Evolutionary conservation across 306 rosid species (phyloP).

Genomic region (Spatholobus suberectus): DNA sequence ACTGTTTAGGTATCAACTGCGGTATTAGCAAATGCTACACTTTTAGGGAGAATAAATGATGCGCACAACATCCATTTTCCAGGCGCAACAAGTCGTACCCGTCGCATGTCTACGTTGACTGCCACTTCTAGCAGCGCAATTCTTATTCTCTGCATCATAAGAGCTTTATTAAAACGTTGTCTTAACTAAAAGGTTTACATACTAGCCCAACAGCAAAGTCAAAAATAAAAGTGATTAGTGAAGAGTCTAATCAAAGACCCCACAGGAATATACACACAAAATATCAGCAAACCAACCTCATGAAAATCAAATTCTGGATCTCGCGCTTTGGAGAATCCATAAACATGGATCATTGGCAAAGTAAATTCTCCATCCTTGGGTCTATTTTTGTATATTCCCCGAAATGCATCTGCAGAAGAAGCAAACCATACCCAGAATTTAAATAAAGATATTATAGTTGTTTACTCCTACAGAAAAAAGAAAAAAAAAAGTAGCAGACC

Average conservation of each 20-base stretch:
- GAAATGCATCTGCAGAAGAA: slow-evolving; percentile 70
- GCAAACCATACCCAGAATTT: slow-evolving; percentile 29
- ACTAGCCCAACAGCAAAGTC: slow-evolving; percentile 26
- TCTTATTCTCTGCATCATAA: slow-evolving; percentile 76
- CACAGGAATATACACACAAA: slow-evolving; percentile 10
- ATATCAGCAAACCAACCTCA: slow-evolving; percentile 60
- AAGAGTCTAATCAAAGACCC: slow-evolving; percentile 14
- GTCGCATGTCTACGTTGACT: slow-evolving; percentile 77
- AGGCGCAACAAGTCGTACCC: slow-evolving; percentile 90
- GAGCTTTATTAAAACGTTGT: neutral
- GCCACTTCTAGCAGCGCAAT: slow-evolving; percentile 79
- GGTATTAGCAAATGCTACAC: slow-evolving; percentile 72
- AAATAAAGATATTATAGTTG: slow-evolving; percentile 19
- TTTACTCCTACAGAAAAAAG: neutral
- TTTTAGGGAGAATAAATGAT: slow-evolving; percentile 81
- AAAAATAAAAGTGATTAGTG: slow-evolving; percentile 16
- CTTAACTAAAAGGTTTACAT: slow-evolving; percentile 11
- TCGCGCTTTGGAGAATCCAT: slow-evolving; percentile 92
- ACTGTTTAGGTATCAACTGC: slow-evolving; percentile 40
- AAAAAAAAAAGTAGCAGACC: neutral
- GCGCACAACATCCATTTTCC: slow-evolving; percentile 98
- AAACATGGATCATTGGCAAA: slow-evolving; percentile 83
- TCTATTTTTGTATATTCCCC: slow-evolving; percentile 71
- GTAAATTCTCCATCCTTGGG: slow-evolving; percentile 51
- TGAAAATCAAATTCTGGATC: slow-evolving; percentile 98